A percentile compares a stretch with the other conserved stretches of the same genome.
Evolutionary conservation across 371 early-diverging fungal genomes (phyloP).

Genomic region (Mortierella sp.): DNA sequence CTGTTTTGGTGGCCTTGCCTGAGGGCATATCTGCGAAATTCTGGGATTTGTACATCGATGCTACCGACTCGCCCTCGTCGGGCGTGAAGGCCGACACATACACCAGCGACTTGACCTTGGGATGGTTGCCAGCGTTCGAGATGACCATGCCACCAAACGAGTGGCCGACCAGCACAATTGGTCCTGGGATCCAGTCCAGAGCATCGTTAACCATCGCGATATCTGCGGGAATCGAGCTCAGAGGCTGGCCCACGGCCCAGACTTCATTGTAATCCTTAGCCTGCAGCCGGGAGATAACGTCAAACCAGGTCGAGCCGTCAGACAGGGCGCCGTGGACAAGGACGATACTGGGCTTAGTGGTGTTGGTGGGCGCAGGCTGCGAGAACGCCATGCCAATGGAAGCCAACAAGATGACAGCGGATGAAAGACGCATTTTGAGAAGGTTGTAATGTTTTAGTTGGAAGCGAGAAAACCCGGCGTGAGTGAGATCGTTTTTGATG

Average conservation of each 20-base stretch:
- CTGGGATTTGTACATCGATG: too few relatives aligned
- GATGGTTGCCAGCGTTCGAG: slow-evolving; percentile 3
- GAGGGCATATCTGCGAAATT: too few relatives aligned
- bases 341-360: slow-evolving; percentile 18
- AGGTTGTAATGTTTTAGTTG: too few relatives aligned
- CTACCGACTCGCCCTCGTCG: slow-evolving; percentile 8
- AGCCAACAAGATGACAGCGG: too few relatives aligned
- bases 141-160: slow-evolving; percentile 19
- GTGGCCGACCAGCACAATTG: slow-evolving; percentile 22
- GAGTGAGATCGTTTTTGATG: too few relatives aligned
- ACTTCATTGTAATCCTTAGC: slow-evolving; percentile 9
- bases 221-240: slow-evolving; percentile 18
- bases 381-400: too few relatives aligned
- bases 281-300: slow-evolving; percentile 12
- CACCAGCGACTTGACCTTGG: slow-evolving; percentile 13
- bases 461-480: too few relatives aligned
- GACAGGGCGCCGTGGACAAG: slow-evolving; percentile 25
- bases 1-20: too few relatives aligned
- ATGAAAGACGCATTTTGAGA: too few relatives aligned
- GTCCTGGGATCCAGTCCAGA: slow-evolving; percentile 5
- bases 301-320: slow-evolving; percentile 22
- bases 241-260: slow-evolving; percentile 16
- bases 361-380: too few relatives aligned
- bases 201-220: slow-evolving; percentile 18
- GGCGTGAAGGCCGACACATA: slow-evolving; percentile 14